Evolutionary conservation across 306 rosid species (phyloP), one percentile per base, ranked within the genome.

Genomic region (Hippophae rhamnoides): DNA sequence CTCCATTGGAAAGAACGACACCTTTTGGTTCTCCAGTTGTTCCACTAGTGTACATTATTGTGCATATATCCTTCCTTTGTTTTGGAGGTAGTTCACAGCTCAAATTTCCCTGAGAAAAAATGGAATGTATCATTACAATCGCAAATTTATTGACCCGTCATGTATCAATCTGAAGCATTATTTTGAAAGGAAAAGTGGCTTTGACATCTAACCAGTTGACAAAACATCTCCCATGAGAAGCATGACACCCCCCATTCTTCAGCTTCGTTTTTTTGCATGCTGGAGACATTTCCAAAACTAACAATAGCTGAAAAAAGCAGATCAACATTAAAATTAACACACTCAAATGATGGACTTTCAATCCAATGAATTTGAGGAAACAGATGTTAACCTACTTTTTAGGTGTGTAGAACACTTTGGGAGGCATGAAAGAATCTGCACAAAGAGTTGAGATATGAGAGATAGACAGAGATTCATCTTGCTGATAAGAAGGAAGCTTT

Each of bases 11-110:
- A 56, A 92, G 80, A 57, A 85, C 75, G 40, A 85, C 98, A 10
- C 98, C 95, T 76, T 90, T 87, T n/a, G 98, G 96, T 74, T 87
- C 98, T 11, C 95, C 96, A 0, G 98, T 90, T 8, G 96, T 90
- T 74, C 98, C 98, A 74, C 98, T 90, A 23, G 98, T 90, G 53
- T 90, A 87, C 95, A 87, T 92, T 72, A 92, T 79, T 55, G 93
- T 81, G 84, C 92, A 83, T 45, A 81, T 72, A 58, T 77, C 58
- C 18, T 64, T 76, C 74, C 73, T 87, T 72, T 52, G 81, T 72
- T 81, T 87, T 23, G 54, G 41, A 54, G 98, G 96, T 38, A 81
- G 76, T 66, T 85, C 87, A 41, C 51, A 63, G 57, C 71, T 85
- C 62, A 69, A 27, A 76, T 64, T 76, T 64, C 95, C 95, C 96